Evolutionary conservation across 495 filamentous ascomycete genomes (phyloP), one percentile per base, ranked within the genome.

Genomic region (Cercophora sp.): DNA sequence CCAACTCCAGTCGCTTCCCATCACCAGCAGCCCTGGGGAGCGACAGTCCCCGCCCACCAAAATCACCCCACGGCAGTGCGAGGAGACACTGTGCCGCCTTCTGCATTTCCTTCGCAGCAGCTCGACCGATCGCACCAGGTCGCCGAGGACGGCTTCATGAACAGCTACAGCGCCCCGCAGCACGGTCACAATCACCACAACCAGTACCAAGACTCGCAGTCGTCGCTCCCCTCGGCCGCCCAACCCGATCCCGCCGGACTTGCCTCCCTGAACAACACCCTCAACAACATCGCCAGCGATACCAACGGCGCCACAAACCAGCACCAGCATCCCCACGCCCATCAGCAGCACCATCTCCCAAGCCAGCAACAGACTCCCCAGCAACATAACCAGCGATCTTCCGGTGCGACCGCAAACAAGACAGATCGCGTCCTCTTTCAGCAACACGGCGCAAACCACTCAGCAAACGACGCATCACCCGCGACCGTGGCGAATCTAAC

Each of bases 401-500:
- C 56, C 25, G 59, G 18, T 22, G 51, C 54, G 43, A 42, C 46
- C 36, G 44, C 48, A 35, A 64, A 48, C 35, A 59, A 62, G 44
- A 42, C 58, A 25, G 63, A 66, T 37, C 63, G 63, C 48, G 57
- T 57, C 41, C 40, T 61, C 31, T 68, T 62, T 48, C 61, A 58
- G 36, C 63, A 60, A 31, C 64, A 66, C 61, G 63, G 59, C 57
- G 62, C 60, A 46, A 48, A 56, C 57, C 66, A 68, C 56, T 50
- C 65, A 56, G 51, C 55, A 46, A 55, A 56, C 65, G 60, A 64
- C 59, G 45, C 64, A 39, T 49, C 70, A 42, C 57, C 70, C 53
- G 61, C 65, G 36, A 64, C 65, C 63, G 71, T 66, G 48, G 52
- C 67, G 46, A 72, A 59, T 56, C 54, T 69, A 20, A 25, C 59